A percentile compares a stretch with the other conserved stretches of the same genome.
Conservation (phyloP, 2,329 filamentous ascomycete species). For the Ceratocystis destructans region DNA sequence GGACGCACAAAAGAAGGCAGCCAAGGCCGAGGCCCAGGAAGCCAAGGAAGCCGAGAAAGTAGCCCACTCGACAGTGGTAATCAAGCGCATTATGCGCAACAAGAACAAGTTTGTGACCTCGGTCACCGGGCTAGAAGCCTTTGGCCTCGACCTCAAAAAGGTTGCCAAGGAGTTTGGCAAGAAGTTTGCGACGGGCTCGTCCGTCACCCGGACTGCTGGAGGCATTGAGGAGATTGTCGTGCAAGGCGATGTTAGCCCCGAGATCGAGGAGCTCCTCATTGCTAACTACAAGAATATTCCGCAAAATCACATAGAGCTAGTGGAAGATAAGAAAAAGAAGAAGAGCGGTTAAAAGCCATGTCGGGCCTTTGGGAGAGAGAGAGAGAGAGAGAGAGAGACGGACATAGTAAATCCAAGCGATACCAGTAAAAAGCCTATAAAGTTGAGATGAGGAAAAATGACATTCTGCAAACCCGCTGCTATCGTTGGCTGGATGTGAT, state of each 20-base stretch:
- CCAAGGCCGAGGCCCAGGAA: conserved; percentile 80
- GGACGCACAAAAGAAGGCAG: conserved; percentile 91
- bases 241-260: conserved; percentile 90
- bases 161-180: conserved; percentile 89
- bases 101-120: conserved; percentile 96
- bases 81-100: conserved; percentile 95
- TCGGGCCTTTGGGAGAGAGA: conserved; percentile 13
- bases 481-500: background rate
- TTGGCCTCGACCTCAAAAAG: conserved; percentile 89
- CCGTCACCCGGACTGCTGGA: conserved; percentile 74
- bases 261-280: conserved; percentile 79
- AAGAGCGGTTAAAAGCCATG: conserved; percentile 24
- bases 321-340: conserved; percentile 93
- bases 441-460: background rate
- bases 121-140: conserved; percentile 78
- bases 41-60: conserved; percentile 70
- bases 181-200: conserved; percentile 91
- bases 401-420: background rate
- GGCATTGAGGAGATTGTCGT: conserved; percentile 95
- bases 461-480: background rate
- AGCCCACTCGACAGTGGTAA: conserved; percentile 67
- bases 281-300: conserved; percentile 85
- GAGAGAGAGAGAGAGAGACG: background rate
- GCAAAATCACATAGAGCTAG: conserved; percentile 84
- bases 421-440: background rate